These are phyloP conservation scores for Neofusicoccum parvum DNA, from an alignment of 2,329 filamentous ascomycete species.

Conservation along the genomic window DNA sequence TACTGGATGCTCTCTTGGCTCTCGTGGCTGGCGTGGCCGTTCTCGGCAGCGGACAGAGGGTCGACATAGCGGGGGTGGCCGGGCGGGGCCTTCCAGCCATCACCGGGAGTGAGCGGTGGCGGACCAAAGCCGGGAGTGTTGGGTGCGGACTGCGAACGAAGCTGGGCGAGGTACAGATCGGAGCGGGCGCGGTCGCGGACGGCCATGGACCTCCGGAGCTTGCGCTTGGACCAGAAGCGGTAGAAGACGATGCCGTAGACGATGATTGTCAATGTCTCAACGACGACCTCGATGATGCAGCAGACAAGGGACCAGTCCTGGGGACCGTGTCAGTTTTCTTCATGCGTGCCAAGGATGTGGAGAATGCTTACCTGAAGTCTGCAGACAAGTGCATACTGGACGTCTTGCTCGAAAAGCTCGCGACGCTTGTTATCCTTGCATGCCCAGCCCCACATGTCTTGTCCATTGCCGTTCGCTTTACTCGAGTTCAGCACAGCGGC, in stretches of 20 bases:
- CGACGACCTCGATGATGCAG: slow-evolving; percentile 93
- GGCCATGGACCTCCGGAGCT: slow-evolving; percentile 95
- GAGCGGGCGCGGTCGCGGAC: slow-evolving; percentile 89
- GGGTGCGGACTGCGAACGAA: slow-evolving; percentile 77
- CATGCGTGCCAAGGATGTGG: background rate
- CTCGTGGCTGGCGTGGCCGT: slow-evolving; percentile 54
- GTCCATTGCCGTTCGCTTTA: slow-evolving; percentile 70
- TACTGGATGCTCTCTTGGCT: slow-evolving; percentile 56
- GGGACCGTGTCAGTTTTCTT: slow-evolving; percentile 18
- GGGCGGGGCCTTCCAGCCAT: slow-evolving; percentile 49
- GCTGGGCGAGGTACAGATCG: slow-evolving; percentile 81
- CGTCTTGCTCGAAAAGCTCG: slow-evolving; percentile 74
- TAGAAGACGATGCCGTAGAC: slow-evolving; percentile 97
- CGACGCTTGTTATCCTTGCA: slow-evolving; percentile 85
- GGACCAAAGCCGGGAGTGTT: slow-evolving; percentile 86
- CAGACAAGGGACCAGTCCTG: slow-evolving; percentile 96
- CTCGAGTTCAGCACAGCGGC: slow-evolving; percentile 81
- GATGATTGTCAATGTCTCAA: slow-evolving; percentile 86
- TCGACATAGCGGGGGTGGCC: slow-evolving; percentile 47
- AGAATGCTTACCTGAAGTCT: slow-evolving; percentile 69
- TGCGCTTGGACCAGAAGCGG: slow-evolving; percentile 94
- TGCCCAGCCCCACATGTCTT: slow-evolving; percentile 99
- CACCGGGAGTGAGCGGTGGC: slow-evolving; percentile 62
- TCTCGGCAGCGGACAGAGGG: slow-evolving; percentile 47
- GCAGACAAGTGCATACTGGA: slow-evolving; percentile 89